A percentile compares a stretch with the other conserved stretches of the same genome.
Conservation (phyloP, 345 rosid genomes). For the Noccaea bulbosa region DNA sequence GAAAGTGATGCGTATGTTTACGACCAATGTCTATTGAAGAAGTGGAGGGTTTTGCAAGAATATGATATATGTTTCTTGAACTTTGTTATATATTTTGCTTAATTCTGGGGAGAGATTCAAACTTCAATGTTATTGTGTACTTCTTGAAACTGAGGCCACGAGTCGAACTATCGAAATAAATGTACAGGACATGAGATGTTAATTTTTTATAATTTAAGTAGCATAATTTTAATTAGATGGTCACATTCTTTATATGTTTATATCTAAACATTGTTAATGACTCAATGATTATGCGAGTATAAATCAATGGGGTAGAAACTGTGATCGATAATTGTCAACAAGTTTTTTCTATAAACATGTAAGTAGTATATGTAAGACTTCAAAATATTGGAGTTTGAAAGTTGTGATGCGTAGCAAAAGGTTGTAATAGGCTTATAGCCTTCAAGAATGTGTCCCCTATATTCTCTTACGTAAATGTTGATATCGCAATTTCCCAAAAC, state of each 20-base stretch:
- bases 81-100: constrained; percentile 6
- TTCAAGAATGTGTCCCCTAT: too few relatives aligned
- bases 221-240: not conserved
- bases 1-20: constrained; percentile 43
- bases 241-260: not conserved
- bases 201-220: too few relatives aligned
- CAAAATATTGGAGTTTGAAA: too few relatives aligned
- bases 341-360: too few relatives aligned
- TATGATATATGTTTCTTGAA: constrained; percentile 31
- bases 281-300: not conserved
- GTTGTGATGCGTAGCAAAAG: too few relatives aligned
- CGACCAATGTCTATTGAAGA: constrained; percentile 40
- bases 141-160: constrained; percentile 10
- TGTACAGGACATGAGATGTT: not conserved
- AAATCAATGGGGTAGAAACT: not conserved
- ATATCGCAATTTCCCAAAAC: too few relatives aligned
- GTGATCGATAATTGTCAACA: not conserved
- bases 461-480: too few relatives aligned
- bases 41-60: constrained; percentile 33
- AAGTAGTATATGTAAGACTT: too few relatives aligned
- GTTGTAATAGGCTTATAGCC: too few relatives aligned
- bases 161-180: not conserved
- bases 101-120: constrained; percentile 2
- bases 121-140: constrained; percentile 15
- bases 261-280: not conserved